Conservation (phyloP, 2,329 filamentous ascomycete genomes). For the Botrytis tulipae region DNA sequence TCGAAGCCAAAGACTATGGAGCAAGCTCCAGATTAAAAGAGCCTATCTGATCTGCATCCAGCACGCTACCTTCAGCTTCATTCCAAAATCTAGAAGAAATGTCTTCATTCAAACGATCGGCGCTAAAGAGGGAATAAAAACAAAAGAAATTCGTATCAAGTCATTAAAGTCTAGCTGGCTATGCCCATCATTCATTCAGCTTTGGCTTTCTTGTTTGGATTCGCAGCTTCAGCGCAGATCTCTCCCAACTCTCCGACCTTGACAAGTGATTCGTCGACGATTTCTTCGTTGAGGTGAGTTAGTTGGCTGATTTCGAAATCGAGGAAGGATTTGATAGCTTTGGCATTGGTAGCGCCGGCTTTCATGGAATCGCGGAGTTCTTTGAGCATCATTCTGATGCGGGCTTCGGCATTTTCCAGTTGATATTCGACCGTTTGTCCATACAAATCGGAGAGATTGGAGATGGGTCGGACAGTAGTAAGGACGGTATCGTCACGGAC, state of each 20-base stretch:
- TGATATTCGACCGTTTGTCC: constrained; percentile 42
- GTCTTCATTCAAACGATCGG: not conserved
- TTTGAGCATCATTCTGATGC: constrained; percentile 40
- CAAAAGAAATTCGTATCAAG: constrained; percentile 22
- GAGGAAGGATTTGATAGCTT: constrained; percentile 40
- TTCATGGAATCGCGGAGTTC: constrained; percentile 40
- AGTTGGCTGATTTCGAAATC: constrained; percentile 40
- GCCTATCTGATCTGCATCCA: not conserved
- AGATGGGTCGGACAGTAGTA: constrained; percentile 41
- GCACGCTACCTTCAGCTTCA: not conserved
- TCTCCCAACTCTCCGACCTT: constrained; percentile 35
- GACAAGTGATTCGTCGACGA: constrained; percentile 38
- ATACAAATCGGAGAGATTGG: constrained; percentile 42
- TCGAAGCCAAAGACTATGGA: not conserved
- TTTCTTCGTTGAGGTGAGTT: constrained; percentile 37
- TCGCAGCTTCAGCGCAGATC: constrained; percentile 32
- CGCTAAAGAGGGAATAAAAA: constrained; percentile 9
- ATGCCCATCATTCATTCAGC: constrained; percentile 19
- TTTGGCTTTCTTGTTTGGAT: constrained; percentile 27
- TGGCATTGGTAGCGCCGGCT: constrained; percentile 39
- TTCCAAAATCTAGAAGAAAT: not conserved
- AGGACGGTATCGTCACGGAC: constrained; percentile 44
- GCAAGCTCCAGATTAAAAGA: not conserved
- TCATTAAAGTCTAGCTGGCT: not conserved
- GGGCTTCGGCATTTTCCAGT: constrained; percentile 41